Evolutionary conservation across 2,329 filamentous ascomycete genomes (phyloP), one percentile per base, ranked within the genome.

Genomic region (Sporothrix euskadiensis): DNA sequence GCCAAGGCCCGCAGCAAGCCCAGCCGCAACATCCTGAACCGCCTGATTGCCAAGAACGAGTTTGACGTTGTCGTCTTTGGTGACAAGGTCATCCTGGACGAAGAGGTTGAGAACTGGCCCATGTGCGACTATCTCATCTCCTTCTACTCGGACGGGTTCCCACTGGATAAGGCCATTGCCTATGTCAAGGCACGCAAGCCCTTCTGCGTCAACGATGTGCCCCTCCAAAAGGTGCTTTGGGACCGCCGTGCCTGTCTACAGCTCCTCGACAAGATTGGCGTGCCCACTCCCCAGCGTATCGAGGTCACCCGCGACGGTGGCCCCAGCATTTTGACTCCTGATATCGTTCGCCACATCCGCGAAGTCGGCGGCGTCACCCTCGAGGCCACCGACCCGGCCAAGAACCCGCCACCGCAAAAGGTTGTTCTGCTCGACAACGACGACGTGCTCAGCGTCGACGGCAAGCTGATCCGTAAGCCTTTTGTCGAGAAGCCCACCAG

Each of bases 401-500:
- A 82, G 71, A 79, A 83, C 76, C 76, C 83, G 30, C 78, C 84
- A 19, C 90, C 91, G 2, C 85, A 88, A 71, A 90, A 89, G 75
- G 91, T 99, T 6, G 91, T 96, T 79, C 85, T 99, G 76, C 86
- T 96, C n/a, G 94, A 98, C 75, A 91, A 97, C 77, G 93, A 93
- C 39, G 94, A 99, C 80, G 91, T 92, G 4, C 86, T 99, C 72
- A 89, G 91, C 57, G 95, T 99, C 10, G 95, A 99, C 80, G 96
- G 95, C 12, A 86, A 88, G 56, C 82, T 90, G 4, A 87, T 99
- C 63, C 91, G 88, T 78, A 99, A 99, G 80, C 96, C 96, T 0
- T 99, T 99, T 79, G 96, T 99, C 52, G 96, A 99, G 81, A 99
- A 99, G 81, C 96, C 96, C 0, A 94, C 94, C n/a, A 98, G 93